Evolutionary conservation across 495 filamentous ascomycete genomes (phyloP).

Genomic region (Aspergillus bertholletiae): DNA sequence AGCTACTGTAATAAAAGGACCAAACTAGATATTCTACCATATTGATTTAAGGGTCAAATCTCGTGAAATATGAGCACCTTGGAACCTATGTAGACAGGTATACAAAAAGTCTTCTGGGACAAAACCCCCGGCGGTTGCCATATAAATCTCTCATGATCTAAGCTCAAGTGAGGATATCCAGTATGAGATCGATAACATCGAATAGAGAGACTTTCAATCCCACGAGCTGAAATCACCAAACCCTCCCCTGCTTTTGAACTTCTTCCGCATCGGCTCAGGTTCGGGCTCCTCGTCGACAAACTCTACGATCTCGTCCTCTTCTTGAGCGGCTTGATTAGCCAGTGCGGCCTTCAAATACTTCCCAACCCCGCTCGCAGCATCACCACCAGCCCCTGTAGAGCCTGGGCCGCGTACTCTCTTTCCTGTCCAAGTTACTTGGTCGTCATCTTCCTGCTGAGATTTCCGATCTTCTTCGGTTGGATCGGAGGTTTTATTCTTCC

Average conservation of each 20-base stretch:
- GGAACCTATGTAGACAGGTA: no score
- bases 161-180: background rate
- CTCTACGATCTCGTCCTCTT: slow-evolving; percentile 56
- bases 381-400: slow-evolving; percentile 44
- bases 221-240: slow-evolving; percentile 82
- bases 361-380: slow-evolving; percentile 57
- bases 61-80: no score
- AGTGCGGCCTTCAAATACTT: slow-evolving; percentile 71
- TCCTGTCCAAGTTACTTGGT: slow-evolving; percentile 86
- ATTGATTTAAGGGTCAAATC: no score
- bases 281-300: slow-evolving; percentile 55
- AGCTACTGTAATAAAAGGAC: no score
- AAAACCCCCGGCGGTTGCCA: background rate
- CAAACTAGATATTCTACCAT: no score
- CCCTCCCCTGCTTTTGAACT: slow-evolving; percentile 66
- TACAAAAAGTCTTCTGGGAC: no score
- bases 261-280: slow-evolving; percentile 74
- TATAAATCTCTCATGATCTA: background rate
- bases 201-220: slow-evolving; percentile 13
- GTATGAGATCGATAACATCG: background rate
- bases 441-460: slow-evolving; percentile 73
- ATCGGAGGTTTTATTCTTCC: slow-evolving; percentile 33
- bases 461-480: slow-evolving; percentile 35
- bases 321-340: slow-evolving; percentile 33
- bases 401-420: slow-evolving; percentile 65